These are phyloP conservation scores for Neonectria punicea DNA, from an alignment of 2,329 filamentous ascomycete genomes.

Conservation along the genomic window DNA sequence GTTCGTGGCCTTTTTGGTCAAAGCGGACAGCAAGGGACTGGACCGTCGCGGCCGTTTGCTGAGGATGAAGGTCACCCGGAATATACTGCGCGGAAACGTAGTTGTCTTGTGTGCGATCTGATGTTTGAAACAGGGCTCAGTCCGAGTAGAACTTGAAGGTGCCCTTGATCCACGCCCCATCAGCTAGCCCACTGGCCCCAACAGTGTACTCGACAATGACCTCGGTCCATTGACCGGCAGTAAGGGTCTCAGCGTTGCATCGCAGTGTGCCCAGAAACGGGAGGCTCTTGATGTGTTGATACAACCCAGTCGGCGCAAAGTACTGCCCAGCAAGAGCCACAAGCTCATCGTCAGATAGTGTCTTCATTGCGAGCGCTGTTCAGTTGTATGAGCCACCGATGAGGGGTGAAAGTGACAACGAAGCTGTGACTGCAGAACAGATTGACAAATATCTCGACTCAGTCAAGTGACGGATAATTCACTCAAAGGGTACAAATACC, in stretches of 20 bases:
- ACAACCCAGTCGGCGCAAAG: constrained; percentile 42
- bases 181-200: constrained; percentile 36
- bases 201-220: constrained; percentile 43
- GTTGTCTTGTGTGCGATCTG: constrained; percentile 43
- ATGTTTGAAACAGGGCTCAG: constrained; percentile 50
- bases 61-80: constrained; percentile 37
- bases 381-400: not conserved
- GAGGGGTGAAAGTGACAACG: too few relatives aligned
- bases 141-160: constrained; percentile 53
- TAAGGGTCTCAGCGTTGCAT: constrained; percentile 38
- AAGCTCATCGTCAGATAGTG: constrained; percentile 34
- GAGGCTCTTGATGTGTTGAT: constrained; percentile 43
- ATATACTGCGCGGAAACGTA: constrained; percentile 49
- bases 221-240: constrained; percentile 46
- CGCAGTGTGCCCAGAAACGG: constrained; percentile 44
- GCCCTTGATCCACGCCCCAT: constrained; percentile 51
- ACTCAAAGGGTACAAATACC: too few relatives aligned
- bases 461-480: too few relatives aligned
- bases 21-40: constrained; percentile 48
- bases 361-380: constrained; percentile 1
- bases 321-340: constrained; percentile 37
- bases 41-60: constrained; percentile 48
- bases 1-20: constrained; percentile 52
- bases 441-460: too few relatives aligned
- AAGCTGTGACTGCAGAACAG: too few relatives aligned